Evolutionary conservation across 192 early-diverging fungal species (phyloP).

Genomic region (Backusella parvicylindrica): DNA sequence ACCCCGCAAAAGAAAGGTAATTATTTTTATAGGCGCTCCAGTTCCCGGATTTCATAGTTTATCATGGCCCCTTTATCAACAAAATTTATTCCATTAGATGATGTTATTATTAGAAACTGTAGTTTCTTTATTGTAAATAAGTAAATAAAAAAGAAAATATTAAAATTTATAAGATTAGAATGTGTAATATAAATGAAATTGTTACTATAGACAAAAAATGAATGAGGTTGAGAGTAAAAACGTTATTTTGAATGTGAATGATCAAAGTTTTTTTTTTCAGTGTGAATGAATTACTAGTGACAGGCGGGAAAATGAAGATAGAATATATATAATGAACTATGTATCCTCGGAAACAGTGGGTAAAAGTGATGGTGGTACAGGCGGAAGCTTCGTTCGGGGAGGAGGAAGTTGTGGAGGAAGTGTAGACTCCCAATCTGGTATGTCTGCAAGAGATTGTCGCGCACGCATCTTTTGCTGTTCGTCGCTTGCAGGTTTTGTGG

Average conservation of each 20-base stretch:
- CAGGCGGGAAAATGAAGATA: neutral
- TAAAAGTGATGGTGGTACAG: constrained; percentile 13
- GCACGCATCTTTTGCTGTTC: neutral
- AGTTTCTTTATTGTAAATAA: neutral
- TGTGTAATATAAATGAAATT: neutral
- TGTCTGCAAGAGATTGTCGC: constrained; percentile 13
- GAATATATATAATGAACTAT: neutral
- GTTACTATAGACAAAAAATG: constrained; percentile 1
- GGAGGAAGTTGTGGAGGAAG: constrained; percentile 31
- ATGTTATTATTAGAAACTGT: neutral
- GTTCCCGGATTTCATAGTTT: neutral
- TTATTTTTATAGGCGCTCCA: neutral
- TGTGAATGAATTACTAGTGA: neutral
- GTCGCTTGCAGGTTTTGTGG: neutral
- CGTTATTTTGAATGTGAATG: neutral
- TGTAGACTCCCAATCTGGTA: constrained; percentile 20
- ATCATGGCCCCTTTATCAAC: neutral
- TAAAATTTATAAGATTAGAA: neutral
- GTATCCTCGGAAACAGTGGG: constrained; percentile 4
- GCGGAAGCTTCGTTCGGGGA: constrained; percentile 16
- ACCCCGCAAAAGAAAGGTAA: neutral
- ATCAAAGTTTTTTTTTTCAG: neutral
- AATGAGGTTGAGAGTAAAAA: neutral
- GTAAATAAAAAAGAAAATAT: neutral
- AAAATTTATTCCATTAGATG: neutral